A percentile compares a stretch with the other conserved stretches of the same genome.
These are phyloP conservation scores for Xylariaceae sp. DNA, from an alignment of 2,329 filamentous ascomycete genomes.

Conservation along the genomic window DNA sequence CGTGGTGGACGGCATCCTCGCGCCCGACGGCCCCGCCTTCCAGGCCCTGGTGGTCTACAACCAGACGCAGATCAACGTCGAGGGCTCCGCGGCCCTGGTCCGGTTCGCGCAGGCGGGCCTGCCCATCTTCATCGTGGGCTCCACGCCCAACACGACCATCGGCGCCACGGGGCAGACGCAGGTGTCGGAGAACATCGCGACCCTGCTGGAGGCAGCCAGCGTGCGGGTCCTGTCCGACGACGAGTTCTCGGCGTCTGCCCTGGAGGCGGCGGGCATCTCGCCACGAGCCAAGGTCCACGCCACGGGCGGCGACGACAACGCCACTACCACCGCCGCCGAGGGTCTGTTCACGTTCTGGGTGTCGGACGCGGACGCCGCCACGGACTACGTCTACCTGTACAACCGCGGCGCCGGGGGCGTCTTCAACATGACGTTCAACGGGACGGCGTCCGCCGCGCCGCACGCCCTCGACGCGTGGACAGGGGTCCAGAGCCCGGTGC, in stretches of 20 bases:
- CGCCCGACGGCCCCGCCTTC: constrained; percentile 15
- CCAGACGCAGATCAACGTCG: constrained; percentile 12
- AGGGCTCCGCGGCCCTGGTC: constrained; percentile 9
- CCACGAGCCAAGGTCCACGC: constrained; percentile 3
- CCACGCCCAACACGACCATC: constrained; percentile 2
- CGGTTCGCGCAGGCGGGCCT: constrained; percentile 12
- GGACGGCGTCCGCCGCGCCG: neutral
- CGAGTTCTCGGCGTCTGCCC: constrained; percentile 1
- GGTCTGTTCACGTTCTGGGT: constrained; percentile 5
- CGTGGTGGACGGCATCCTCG: constrained; percentile 10
- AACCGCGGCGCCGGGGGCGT: constrained; percentile 3
- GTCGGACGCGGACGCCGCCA: neutral
- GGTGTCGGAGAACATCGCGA: constrained; percentile 4
- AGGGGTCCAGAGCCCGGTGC: neutral
- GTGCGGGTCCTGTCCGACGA: constrained; percentile 1
- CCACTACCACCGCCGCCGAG: neutral
- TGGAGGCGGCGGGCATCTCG: constrained; percentile 1
- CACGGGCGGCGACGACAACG: too few species aligned
- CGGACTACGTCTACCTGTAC: constrained; percentile 5
- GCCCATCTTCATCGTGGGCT: constrained; percentile 15
- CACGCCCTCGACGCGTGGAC: constrained; percentile 3
- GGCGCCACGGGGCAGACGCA: constrained; percentile 2
- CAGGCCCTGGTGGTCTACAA: constrained; percentile 15
- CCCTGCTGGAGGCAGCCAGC: constrained; percentile 1
- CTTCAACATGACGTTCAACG: constrained; percentile 3